Base-by-base conservation (phyloP, 495 filamentous ascomycete genomes). In the Aspergillus homomorphus region DNA sequence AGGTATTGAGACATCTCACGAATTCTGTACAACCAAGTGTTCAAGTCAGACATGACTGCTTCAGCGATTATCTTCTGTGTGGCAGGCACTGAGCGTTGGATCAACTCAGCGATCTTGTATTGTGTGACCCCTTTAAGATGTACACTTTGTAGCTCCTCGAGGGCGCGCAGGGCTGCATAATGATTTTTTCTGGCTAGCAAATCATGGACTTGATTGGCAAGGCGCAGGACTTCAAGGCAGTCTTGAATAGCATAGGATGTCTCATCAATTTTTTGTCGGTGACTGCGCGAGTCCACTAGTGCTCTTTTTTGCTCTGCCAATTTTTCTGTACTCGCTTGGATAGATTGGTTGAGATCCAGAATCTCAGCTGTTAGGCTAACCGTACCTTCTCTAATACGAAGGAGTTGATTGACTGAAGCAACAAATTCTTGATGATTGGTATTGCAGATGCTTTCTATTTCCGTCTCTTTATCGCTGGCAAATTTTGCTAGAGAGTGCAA, bases 401-500 rank as follows among this genome's bases (percentile, higher is more conserved):
- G 89, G 19, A 99, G 84, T 63, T 96, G 90, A 65, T 93, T 94
- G 62, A 98, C 90, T 7, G 93, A 96, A 21, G 78, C 84, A 30
- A 98, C 87, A 66, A 99, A 99, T 57, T 96, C 94, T 66, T 98
- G 93, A 68, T 97, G 94, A 65, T 97, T 96, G 30, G 86, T 90
- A 66, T 93, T 89, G 69, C 94, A 96, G 60, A 99, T 94, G 14
- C 84, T 83, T 74, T 99, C 95, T 57, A 99, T 98, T 63, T 98
- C 91, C 2, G 81, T 70, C 68, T 99, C 95, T 53, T 92, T 87
- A 51, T 95, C 88, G 54, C 85, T 83, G 26, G 92, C 88, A 72
- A 96, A 92, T 50, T 85, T 83, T 15, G 85, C 82, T 33, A 99
- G 76, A 53, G 86, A 85, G 57, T 91, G 88, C 51, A 91, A 77